phyloP scores from a whole-genome alignment of 768 basidiomycete species.

The Pulveroboletus sp. region DNA sequence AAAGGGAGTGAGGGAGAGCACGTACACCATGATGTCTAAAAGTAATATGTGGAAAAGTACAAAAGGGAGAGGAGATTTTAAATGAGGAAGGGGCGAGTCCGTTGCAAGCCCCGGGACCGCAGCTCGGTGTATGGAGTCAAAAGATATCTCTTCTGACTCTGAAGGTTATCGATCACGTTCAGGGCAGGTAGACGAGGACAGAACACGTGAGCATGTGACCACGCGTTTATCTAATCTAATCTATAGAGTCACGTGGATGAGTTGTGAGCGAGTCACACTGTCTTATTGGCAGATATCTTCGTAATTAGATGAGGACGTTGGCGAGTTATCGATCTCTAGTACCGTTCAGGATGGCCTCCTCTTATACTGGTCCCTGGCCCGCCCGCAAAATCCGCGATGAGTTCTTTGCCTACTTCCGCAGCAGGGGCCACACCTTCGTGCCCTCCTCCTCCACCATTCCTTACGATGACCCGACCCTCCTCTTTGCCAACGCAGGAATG shows the following conservation, averaged over 20 bases:
- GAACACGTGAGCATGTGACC: constrained; percentile 10
- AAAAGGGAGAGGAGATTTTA: constrained; percentile 7
- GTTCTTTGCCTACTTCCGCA: constrained; percentile 86
- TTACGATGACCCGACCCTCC: constrained; percentile 94
- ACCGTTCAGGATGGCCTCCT: constrained; percentile 24
- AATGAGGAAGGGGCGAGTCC: no score
- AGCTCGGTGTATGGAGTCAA: constrained; percentile 9
- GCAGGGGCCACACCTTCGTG: constrained; percentile 79
- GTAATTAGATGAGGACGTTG: constrained; percentile 3
- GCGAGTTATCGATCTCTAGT: constrained; percentile 22
- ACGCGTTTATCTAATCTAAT: constrained; percentile 20
- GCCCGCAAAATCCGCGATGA: constrained; percentile 79
- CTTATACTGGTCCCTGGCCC: constrained; percentile 56
- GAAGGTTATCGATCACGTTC: constrained; percentile 36
- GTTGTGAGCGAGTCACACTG: constrained; percentile 12
- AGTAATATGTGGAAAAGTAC: constrained; percentile 36
- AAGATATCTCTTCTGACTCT: constrained; percentile 7
- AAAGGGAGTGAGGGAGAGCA: constrained; percentile 20
- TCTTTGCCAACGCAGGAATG: constrained; percentile 99
- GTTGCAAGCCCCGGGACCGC: no score
- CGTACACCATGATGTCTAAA: constrained; percentile 79
- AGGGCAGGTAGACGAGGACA: constrained; percentile 34
- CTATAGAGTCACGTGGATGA: constrained; percentile 8
- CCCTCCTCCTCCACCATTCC: constrained; percentile 91
- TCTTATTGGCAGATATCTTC: neutral